phyloP scores from a whole-genome alignment of 2,329 filamentous ascomycete species.

The Aspergillus flavus region DNA sequence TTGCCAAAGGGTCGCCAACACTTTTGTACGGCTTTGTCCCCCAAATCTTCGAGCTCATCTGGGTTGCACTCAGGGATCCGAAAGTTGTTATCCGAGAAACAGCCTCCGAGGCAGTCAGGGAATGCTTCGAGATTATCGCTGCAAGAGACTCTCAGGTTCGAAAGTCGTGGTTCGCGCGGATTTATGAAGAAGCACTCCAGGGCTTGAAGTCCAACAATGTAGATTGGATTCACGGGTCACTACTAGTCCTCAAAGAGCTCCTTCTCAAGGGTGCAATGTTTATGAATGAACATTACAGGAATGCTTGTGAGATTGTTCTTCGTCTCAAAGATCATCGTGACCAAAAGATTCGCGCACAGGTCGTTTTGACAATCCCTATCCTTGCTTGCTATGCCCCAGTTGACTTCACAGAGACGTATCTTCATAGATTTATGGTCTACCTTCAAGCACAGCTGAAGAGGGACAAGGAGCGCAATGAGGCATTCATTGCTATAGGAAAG shows the following conservation, averaged over 20 bases:
- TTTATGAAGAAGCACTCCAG: constrained; percentile 80
- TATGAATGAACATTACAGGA: constrained; percentile 92
- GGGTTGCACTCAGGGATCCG: constrained; percentile 87
- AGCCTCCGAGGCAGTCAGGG: constrained; percentile 88
- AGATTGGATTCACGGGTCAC: constrained; percentile 89
- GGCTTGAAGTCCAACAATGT: constrained; percentile 80
- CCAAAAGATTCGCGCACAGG: constrained; percentile 80
- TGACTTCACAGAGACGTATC: constrained; percentile 82
- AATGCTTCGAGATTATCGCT: constrained; percentile 93
- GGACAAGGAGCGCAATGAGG: constrained; percentile 89
- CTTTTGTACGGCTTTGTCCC: constrained; percentile 93
- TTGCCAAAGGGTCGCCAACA: constrained; percentile 90
- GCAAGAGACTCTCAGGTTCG: constrained; percentile 89
- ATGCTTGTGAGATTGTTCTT: constrained; percentile 89
- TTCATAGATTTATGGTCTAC: constrained; percentile 97
- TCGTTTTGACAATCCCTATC: constrained; percentile 88
- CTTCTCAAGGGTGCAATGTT: constrained; percentile 97
- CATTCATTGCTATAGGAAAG: constrained; percentile 93
- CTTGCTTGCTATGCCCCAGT: constrained; percentile 89
- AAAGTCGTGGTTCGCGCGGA: constrained; percentile 83
- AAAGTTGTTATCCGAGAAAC: constrained; percentile 91
- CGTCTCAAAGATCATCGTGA: constrained; percentile 93
- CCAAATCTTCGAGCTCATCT: constrained; percentile 94
- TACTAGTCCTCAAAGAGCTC: constrained; percentile 89
- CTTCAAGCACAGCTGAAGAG: constrained; percentile 91